Evolutionary conservation across 257 asterid genomes (phyloP).

Genomic region (Anisodus acutangulus): DNA sequence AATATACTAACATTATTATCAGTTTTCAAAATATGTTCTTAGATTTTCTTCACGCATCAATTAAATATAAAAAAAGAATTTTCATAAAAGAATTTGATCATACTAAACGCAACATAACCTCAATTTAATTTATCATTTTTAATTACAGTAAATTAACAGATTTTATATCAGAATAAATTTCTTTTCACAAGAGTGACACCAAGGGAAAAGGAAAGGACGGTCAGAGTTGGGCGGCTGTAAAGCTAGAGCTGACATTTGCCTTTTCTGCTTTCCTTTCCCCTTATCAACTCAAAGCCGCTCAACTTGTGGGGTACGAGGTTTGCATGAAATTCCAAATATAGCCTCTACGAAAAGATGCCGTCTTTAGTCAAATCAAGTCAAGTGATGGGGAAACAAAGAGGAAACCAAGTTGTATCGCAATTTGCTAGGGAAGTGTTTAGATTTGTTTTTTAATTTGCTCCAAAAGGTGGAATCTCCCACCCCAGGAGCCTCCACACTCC

Average conservation of each 20-base stretch:
- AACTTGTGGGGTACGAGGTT: conserved; percentile 26
- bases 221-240: conserved; percentile 48
- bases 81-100: no score
- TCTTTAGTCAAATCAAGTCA: conserved; percentile 16
- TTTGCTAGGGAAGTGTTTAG: neutral
- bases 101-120: neutral
- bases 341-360: conserved; percentile 24
- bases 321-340: neutral
- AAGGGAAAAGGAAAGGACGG: conserved; percentile 27
- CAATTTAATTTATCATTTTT: neutral
- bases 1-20: neutral
- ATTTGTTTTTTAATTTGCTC: neutral
- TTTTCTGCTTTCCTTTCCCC: neutral
- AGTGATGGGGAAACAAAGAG: neutral
- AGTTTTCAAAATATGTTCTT: no score
- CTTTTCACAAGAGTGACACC: neutral
- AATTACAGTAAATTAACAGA: neutral
- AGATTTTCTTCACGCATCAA: no score
- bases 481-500: no score
- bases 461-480: no score
- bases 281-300: conserved; percentile 32
- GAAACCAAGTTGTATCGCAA: conserved; percentile 20
- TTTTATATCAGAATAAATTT: neutral
- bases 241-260: conserved; percentile 30
- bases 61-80: no score